These are phyloP conservation scores for Edaphochlamys debaryana DNA, from an alignment of 139 green algal species.

Conservation along the genomic window DNA sequence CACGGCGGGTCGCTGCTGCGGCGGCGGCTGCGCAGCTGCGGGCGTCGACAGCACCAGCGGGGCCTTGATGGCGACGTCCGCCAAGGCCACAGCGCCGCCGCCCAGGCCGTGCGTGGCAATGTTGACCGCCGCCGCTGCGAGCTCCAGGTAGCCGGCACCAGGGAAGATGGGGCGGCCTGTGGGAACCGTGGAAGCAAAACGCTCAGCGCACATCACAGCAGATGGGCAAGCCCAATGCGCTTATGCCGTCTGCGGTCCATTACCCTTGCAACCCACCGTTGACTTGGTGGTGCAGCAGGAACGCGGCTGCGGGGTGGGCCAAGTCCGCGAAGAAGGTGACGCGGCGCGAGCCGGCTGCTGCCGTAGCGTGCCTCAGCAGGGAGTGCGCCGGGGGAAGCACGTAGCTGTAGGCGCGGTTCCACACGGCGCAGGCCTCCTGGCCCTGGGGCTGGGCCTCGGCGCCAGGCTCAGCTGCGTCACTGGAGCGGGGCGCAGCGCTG, in stretches of 20 bases:
- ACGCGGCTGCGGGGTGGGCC: constrained; percentile 51
- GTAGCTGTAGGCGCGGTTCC: constrained; percentile 24
- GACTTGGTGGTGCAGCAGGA: constrained; percentile 81
- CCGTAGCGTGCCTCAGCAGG: constrained; percentile 43
- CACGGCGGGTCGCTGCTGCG: background rate
- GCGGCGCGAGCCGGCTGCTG: background rate
- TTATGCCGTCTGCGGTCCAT: too few species aligned
- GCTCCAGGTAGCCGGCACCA: constrained; percentile 74
- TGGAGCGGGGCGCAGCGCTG: background rate
- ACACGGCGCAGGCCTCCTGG: background rate
- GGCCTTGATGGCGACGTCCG: constrained; percentile 52
- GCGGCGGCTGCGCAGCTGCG: background rate
- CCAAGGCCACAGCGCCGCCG: constrained; percentile 33
- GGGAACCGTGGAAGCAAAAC: too few species aligned
- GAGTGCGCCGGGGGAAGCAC: constrained; percentile 60
- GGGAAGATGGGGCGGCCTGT: constrained; percentile 67
- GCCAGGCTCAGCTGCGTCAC: background rate
- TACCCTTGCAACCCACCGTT: too few species aligned
- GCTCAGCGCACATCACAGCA: too few species aligned
- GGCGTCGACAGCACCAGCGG: constrained; percentile 50
- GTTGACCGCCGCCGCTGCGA: constrained; percentile 39
- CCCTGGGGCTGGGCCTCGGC: background rate
- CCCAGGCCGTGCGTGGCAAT: background rate
- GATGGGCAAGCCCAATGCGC: too few species aligned
- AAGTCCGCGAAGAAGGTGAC: constrained; percentile 50